These are phyloP conservation scores for Dactylonectria estremocensis DNA, from an alignment of 2,329 filamentous ascomycete genomes.

Conservation along the genomic window DNA sequence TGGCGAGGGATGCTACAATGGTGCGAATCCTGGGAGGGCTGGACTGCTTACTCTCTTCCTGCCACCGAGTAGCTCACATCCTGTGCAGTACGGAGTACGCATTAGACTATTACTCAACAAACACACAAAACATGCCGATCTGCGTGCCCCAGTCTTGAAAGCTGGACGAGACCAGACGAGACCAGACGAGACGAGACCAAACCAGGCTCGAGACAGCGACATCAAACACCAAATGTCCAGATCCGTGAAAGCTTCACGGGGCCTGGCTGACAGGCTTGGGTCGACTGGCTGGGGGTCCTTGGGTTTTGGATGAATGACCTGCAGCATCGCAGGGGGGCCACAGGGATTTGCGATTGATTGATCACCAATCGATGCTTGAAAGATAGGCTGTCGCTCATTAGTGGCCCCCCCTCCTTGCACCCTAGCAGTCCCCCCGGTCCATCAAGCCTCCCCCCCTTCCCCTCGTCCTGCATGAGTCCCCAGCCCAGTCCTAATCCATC, in stretches of 20 bases:
- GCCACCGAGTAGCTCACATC: background rate
- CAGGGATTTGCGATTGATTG: slow-evolving; percentile 21
- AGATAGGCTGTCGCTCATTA: slow-evolving; percentile 23
- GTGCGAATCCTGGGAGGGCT: background rate
- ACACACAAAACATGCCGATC: background rate
- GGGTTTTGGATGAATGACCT: slow-evolving; percentile 26
- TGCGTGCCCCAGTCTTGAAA: slow-evolving; percentile 2
- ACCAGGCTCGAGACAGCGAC: slow-evolving; percentile 3
- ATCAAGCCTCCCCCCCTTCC: background rate
- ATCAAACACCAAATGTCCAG: slow-evolving; percentile 17
- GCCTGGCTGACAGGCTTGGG: slow-evolving; percentile 15
- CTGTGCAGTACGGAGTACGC: no score
- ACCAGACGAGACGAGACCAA: slow-evolving; percentile 16
- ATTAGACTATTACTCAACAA: background rate
- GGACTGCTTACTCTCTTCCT: background rate
- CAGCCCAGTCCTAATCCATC: background rate
- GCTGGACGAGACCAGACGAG: slow-evolving; percentile 2
- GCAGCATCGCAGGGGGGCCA: slow-evolving; percentile 21
- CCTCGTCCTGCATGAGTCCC: background rate
- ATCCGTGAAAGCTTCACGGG: slow-evolving; percentile 19
- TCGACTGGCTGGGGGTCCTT: slow-evolving; percentile 13
- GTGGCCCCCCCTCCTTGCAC: slow-evolving; percentile 2
- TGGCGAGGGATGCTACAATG: slow-evolving; percentile 2
- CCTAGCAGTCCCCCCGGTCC: background rate
- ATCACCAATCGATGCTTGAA: slow-evolving; percentile 26